phyloP scores from a whole-genome alignment of 2,329 filamentous ascomycete genomes.

The Thelonectria olida region DNA sequence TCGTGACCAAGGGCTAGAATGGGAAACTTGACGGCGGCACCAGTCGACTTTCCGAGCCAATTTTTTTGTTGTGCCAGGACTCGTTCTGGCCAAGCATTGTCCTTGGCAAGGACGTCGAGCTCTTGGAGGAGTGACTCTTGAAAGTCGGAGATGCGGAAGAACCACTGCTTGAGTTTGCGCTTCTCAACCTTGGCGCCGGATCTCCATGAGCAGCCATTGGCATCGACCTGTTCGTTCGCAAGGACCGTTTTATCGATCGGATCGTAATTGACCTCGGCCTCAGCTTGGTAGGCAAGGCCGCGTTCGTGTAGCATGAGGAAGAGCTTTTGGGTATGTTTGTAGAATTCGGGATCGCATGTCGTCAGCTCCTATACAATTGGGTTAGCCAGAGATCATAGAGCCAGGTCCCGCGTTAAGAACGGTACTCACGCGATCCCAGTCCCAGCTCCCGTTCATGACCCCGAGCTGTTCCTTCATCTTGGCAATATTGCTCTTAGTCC shows the following conservation, averaged over 20 bases:
- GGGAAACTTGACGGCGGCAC: constrained; percentile 77
- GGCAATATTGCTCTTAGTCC: constrained; percentile 83
- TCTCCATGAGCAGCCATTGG: constrained; percentile 85
- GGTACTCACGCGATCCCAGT: constrained; percentile 79
- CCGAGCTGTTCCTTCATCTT: constrained; percentile 86
- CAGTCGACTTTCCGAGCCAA: constrained; percentile 84
- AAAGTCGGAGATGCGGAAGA: constrained; percentile 84
- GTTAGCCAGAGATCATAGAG: constrained; percentile 10
- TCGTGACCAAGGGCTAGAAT: constrained; percentile 57
- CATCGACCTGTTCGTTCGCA: constrained; percentile 93
- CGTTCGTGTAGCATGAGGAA: constrained; percentile 80
- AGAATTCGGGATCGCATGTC: constrained; percentile 86
- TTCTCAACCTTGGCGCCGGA: constrained; percentile 88
- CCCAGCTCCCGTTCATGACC: constrained; percentile 82
- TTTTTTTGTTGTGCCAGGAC: constrained; percentile 86
- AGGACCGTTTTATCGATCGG: constrained; percentile 89
- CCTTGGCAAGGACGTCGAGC: constrained; percentile 70
- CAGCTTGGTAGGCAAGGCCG: constrained; percentile 82
- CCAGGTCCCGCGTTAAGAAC: too few species aligned
- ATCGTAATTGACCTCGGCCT: constrained; percentile 90
- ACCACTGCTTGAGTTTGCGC: constrained; percentile 85
- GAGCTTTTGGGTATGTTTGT: constrained; percentile 88
- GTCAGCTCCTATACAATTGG: constrained; percentile 72
- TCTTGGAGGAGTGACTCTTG: constrained; percentile 77
- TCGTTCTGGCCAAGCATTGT: constrained; percentile 80